Conservation (phyloP, 2,329 filamentous ascomycete species). For the Cadophora sp. region DNA sequence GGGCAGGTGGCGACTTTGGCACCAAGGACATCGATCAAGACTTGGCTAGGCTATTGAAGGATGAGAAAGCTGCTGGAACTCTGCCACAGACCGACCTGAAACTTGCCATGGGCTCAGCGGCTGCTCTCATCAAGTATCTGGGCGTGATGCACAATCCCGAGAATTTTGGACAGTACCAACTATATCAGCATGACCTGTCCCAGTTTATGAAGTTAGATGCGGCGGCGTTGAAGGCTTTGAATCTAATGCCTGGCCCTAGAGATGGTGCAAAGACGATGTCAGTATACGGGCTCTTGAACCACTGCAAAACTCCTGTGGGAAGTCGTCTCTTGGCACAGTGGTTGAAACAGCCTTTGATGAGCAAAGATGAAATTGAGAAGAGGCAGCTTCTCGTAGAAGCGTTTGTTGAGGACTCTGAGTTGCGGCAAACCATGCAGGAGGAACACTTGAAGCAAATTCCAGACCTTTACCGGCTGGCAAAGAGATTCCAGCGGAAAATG, state of each 20-base stretch:
- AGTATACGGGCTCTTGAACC: slow-evolving; percentile 89
- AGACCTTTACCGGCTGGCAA: slow-evolving; percentile 90
- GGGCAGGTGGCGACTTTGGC: slow-evolving; percentile 78
- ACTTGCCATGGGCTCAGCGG: slow-evolving; percentile 93
- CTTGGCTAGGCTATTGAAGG: slow-evolving; percentile 83
- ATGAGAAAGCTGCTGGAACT: slow-evolving; percentile 77
- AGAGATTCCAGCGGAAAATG: slow-evolving; percentile 90
- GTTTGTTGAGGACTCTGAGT: slow-evolving; percentile 90
- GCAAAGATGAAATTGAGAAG: slow-evolving; percentile 83
- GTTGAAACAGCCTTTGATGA: slow-evolving; percentile 98
- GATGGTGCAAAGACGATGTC: slow-evolving; percentile 99
- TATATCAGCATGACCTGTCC: slow-evolving; percentile 95
- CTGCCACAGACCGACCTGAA: slow-evolving; percentile 93
- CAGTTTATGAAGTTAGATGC: slow-evolving; percentile 99
- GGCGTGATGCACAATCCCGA: slow-evolving; percentile 87
- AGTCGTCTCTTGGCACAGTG: slow-evolving; percentile 91
- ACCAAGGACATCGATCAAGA: slow-evolving; percentile 96
- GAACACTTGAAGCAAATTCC: slow-evolving; percentile 92
- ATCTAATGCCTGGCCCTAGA: slow-evolving; percentile 93
- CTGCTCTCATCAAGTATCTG: slow-evolving; percentile 93
- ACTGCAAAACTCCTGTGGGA: slow-evolving; percentile 96
- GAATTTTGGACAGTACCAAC: slow-evolving; percentile 96
- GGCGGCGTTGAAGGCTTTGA: slow-evolving; percentile 89
- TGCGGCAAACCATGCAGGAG: slow-evolving; percentile 96
- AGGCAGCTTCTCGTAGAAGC: slow-evolving; percentile 94